Evolutionary conservation across 2,329 filamentous ascomycete species (phyloP).

Genomic region (Paraphoma sp.): DNA sequence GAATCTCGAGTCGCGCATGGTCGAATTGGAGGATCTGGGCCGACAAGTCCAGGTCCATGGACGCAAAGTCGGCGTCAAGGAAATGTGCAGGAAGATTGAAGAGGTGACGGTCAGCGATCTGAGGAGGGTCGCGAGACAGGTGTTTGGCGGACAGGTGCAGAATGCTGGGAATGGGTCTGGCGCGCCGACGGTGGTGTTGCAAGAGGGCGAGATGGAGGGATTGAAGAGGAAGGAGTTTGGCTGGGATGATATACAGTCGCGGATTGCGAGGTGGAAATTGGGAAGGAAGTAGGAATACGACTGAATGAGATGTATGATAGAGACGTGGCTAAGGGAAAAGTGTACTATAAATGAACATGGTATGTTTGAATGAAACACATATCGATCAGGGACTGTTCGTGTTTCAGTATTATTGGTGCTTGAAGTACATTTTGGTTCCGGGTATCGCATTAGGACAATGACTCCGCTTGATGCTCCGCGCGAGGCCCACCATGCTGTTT

Average conservation of each 20-base stretch:
- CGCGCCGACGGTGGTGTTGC: constrained; percentile 90
- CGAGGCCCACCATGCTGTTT: not conserved
- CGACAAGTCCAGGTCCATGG: constrained; percentile 97
- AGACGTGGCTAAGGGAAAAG: not conserved
- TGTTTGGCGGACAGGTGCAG: constrained; percentile 77
- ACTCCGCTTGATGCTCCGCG: not conserved
- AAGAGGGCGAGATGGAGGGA: constrained; percentile 82
- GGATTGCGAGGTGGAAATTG: constrained; percentile 83
- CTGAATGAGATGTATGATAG: not conserved
- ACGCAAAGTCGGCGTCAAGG: constrained; percentile 84
- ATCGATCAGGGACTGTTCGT: too few species aligned
- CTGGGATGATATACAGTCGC: constrained; percentile 90
- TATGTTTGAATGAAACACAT: not conserved
- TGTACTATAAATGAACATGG: not conserved
- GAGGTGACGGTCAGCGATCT: constrained; percentile 80
- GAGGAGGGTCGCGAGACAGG: constrained; percentile 76
- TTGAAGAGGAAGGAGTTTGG: constrained; percentile 71
- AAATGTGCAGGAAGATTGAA: constrained; percentile 92
- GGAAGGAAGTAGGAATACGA: constrained; percentile 61
- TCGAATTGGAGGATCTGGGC: constrained; percentile 94
- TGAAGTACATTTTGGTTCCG: not conserved
- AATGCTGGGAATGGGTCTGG: constrained; percentile 83
- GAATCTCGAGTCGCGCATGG: constrained; percentile 97
- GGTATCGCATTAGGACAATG: not conserved
- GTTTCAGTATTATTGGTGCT: not conserved